These are phyloP conservation scores for Cryptosporidium andersoni DNA, from an alignment of 169 alveolate species.

Conservation along the genomic window DNA sequence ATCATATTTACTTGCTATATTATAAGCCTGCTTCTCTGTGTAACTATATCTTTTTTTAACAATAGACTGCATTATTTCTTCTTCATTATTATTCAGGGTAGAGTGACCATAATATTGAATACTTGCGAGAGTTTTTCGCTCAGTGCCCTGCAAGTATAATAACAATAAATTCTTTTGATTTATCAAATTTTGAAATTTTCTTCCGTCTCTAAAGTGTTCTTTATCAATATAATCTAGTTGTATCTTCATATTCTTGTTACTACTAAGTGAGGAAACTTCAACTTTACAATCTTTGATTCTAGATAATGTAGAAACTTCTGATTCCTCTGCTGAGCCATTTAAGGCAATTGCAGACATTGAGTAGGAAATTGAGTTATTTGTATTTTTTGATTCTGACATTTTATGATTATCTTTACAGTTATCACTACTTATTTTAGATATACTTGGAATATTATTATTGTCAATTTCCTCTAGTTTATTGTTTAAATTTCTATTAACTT, in stretches of 20 bases:
- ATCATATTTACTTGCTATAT: constrained; percentile 5
- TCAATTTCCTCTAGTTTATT: background rate
- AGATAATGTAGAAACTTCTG: constrained; percentile 13
- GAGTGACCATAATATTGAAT: constrained; percentile 1
- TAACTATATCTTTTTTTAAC: constrained; percentile 30
- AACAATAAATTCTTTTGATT: constrained; percentile 18
- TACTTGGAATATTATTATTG: background rate
- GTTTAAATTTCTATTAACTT: background rate
- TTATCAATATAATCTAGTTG: constrained; percentile 24
- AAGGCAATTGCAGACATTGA: background rate
- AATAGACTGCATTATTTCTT: constrained; percentile 1
- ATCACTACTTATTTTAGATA: background rate
- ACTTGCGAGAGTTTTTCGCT: no score
- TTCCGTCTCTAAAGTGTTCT: constrained; percentile 52
- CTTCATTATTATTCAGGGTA: constrained; percentile 17
- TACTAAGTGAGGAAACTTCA: background rate
- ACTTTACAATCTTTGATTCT: background rate
- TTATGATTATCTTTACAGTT: background rate
- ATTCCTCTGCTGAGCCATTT: background rate
- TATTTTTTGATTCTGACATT: background rate
- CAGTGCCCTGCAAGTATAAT: constrained; percentile 13
- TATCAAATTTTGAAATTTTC: constrained; percentile 25
- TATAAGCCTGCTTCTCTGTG: background rate
- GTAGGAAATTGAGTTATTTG: background rate
- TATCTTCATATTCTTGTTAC: background rate